Conservation (phyloP, 1,284 basidiomycete species). For the Melampsora larici-populina region DNA sequence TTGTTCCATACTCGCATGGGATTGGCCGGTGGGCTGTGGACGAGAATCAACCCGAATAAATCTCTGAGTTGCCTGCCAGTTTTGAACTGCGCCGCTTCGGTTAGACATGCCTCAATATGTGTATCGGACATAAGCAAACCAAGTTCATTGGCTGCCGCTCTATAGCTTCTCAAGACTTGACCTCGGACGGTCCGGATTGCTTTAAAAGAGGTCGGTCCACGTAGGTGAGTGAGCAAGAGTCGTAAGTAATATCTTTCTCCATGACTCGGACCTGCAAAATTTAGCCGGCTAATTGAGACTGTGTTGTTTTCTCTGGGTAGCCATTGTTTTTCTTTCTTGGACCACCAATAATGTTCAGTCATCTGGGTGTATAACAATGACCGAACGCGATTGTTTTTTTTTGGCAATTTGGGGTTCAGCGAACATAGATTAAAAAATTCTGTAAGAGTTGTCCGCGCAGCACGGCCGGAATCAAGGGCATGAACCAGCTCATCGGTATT, state of each 20-base stretch:
- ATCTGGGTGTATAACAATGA: no score
- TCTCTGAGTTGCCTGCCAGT: background rate
- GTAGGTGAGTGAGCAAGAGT: constrained; percentile 1
- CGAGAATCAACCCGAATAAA: background rate
- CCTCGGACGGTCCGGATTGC: background rate
- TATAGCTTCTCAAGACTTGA: background rate
- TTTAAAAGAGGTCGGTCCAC: no score
- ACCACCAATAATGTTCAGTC: no score
- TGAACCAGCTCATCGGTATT: background rate
- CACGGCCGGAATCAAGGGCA: background rate
- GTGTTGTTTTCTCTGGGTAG: background rate
- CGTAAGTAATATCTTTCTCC: constrained; percentile 1
- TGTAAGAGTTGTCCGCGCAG: background rate
- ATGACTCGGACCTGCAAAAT: background rate
- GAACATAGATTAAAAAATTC: background rate
- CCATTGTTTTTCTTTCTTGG: no score
- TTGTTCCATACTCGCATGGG: background rate
- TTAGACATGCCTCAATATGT: background rate
- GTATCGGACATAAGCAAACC: background rate
- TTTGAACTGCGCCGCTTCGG: no score
- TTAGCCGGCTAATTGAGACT: background rate
- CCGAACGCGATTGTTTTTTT: background rate
- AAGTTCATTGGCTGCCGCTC: background rate
- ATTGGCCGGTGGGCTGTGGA: background rate
- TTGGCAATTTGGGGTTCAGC: background rate